Evolutionary conservation across 108 stramenopile species (phyloP).

Genomic region (Skeletonema potamos): DNA sequence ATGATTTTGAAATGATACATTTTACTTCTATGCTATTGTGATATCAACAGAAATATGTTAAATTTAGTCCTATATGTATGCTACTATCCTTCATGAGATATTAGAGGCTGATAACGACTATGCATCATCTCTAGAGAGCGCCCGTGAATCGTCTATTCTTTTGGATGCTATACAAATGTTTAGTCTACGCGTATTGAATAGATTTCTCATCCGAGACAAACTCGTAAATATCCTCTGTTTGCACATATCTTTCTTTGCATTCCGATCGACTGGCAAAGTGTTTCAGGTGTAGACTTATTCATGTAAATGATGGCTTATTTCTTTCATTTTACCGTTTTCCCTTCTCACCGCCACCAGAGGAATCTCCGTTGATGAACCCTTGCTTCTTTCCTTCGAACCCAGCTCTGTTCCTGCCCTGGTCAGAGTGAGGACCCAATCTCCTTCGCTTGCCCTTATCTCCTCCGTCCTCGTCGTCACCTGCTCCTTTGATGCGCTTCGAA

Average conservation of each 20-base stretch:
- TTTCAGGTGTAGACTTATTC: not conserved
- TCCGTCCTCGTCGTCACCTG: conserved; percentile 32
- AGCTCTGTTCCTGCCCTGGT: conserved; percentile 53
- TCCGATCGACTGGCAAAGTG: not conserved
- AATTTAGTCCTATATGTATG: not conserved
- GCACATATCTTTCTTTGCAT: not conserved
- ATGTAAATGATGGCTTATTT: not conserved
- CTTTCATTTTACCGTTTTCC: conserved; percentile 4
- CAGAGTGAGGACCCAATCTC: conserved; percentile 44
- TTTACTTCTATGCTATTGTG: not conserved
- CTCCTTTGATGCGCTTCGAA: conserved; percentile 65
- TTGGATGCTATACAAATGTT: too few relatives aligned
- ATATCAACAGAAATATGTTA: not conserved
- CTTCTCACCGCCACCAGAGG: conserved; percentile 7
- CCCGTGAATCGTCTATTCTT: too few relatives aligned
- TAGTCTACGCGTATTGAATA: too few relatives aligned
- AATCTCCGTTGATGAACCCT: conserved; percentile 73
- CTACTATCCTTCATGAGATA: not conserved
- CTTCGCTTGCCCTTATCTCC: conserved; percentile 35
- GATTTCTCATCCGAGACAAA: too few relatives aligned
- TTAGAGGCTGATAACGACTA: not conserved
- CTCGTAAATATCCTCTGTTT: too few relatives aligned
- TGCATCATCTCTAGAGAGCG: not conserved
- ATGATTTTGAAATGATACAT: not conserved
- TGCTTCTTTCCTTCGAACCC: conserved; percentile 88